phyloP scores from a whole-genome alignment of 1,284 basidiomycete genomes.

The Vanrija pseudolonga region DNA sequence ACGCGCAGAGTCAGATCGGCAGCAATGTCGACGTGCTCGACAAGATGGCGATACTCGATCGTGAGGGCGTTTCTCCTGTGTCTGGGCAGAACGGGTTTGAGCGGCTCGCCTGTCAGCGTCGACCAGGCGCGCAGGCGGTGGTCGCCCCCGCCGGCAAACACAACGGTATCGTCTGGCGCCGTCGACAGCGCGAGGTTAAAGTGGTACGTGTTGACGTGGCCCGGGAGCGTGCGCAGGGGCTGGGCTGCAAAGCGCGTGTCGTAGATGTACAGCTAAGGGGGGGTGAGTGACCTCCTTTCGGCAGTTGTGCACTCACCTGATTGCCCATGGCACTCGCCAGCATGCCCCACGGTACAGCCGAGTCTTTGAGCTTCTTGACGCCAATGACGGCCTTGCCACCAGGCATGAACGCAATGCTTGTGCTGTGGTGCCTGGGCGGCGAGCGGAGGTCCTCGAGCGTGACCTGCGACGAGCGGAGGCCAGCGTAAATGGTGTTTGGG shows the following conservation, averaged over 20 bases:
- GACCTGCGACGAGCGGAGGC: conserved; percentile 23
- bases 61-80: background rate
- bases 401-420: conserved; percentile 15
- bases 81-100: background rate
- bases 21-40: conserved; percentile 14
- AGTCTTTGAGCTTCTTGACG: conserved; percentile 34
- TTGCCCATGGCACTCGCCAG: conserved; percentile 32
- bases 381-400: conserved; percentile 33
- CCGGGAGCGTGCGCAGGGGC: conserved; percentile 26
- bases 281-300: too few relatives aligned
- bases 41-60: conserved; percentile 2
- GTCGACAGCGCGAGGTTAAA: conserved; percentile 30
- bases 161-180: conserved; percentile 27
- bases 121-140: conserved; percentile 32
- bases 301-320: too few relatives aligned
- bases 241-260: conserved; percentile 31
- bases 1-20: conserved; percentile 9
- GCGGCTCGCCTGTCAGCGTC: conserved; percentile 25
- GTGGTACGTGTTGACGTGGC: conserved; percentile 35
- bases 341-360: conserved; percentile 41
- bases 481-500: conserved; percentile 29
- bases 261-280: conserved; percentile 32
- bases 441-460: conserved; percentile 31
- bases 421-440: background rate
- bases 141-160: conserved; percentile 38